A percentile compares a stretch with the other conserved stretches of the same genome.
Conservation (phyloP, 768 basidiomycete species). For the Clathrus columnatus region DNA sequence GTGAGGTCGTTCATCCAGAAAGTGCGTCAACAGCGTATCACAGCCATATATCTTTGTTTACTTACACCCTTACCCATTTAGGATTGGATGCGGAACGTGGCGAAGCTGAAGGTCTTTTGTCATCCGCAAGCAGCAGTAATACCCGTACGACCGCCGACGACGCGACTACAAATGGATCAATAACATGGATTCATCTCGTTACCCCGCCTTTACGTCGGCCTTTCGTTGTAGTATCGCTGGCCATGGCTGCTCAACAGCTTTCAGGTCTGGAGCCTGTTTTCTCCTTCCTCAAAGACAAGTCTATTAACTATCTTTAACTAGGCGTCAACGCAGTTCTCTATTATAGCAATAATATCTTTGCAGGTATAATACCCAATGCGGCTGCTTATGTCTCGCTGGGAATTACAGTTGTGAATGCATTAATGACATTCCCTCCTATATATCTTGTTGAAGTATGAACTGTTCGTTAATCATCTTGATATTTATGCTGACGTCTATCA, state of each 20-base stretch:
- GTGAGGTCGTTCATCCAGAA: background rate
- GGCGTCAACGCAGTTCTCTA: constrained; percentile 55
- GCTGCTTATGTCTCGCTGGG: constrained; percentile 79
- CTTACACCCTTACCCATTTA: background rate
- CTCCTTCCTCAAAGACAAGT: background rate
- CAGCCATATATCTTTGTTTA: background rate
- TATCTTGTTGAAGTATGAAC: constrained; percentile 71
- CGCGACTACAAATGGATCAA: background rate
- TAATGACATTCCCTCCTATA: constrained; percentile 73
- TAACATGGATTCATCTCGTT: background rate
- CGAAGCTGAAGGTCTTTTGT: constrained; percentile 4
- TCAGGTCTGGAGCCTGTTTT: constrained; percentile 43
- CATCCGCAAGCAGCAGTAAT: background rate
- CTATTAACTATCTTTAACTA: background rate
- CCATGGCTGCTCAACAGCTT: constrained; percentile 71
- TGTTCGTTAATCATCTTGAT: background rate
- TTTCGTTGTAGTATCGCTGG: constrained; percentile 55
- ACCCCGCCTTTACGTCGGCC: constrained; percentile 37
- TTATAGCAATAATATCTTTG: constrained; percentile 84
- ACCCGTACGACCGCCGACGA: background rate
- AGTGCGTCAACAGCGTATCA: background rate
- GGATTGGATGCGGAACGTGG: background rate
- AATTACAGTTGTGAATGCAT: constrained; percentile 75
- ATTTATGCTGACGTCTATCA: background rate
- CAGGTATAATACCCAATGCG: constrained; percentile 65